Conservation (phyloP, 1,284 basidiomycete species). For the Cutaneotrichosporon dermatis region DNA sequence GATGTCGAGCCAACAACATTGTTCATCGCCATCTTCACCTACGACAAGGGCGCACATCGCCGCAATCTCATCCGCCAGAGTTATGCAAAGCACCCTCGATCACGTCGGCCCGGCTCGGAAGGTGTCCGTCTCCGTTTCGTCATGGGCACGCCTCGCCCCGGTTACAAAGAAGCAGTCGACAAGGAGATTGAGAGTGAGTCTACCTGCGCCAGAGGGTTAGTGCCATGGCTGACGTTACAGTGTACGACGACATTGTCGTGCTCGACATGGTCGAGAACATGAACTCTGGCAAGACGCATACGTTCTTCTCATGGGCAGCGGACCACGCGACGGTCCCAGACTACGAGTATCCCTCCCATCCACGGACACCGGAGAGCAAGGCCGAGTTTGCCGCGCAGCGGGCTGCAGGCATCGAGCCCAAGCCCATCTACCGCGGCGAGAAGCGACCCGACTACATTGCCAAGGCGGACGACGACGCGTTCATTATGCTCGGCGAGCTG, state of each 20-base stretch:
- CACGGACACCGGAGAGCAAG: conserved; percentile 10
- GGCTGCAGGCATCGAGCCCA: neutral
- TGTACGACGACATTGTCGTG: conserved; percentile 58
- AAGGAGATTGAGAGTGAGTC: conserved; percentile 86
- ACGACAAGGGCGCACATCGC: conserved; percentile 78
- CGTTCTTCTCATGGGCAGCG: conserved; percentile 60
- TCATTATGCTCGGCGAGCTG: conserved; percentile 87
- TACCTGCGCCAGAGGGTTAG: neutral
- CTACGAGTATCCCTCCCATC: conserved; percentile 28
- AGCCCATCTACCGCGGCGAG: conserved; percentile 36
- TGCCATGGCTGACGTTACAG: conserved; percentile 47
- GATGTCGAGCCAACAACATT: conserved; percentile 85
- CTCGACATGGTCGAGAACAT: conserved; percentile 54
- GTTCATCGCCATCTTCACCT: conserved; percentile 86
- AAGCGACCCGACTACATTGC: conserved; percentile 75
- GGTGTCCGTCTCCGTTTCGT: conserved; percentile 88
- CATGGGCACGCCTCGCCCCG: conserved; percentile 74
- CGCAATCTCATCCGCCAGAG: conserved; percentile 85
- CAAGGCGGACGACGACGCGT: conserved; percentile 91
- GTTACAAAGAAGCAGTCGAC: conserved; percentile 72
- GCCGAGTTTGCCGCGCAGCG: conserved; percentile 1
- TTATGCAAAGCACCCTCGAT: conserved; percentile 77
- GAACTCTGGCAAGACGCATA: conserved; percentile 53
- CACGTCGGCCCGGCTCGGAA: conserved; percentile 71
- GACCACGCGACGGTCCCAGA: conserved; percentile 83